Evolutionary conservation across 345 rosid genomes (phyloP).

Genomic region (Diplotaxis tenuifolia): DNA sequence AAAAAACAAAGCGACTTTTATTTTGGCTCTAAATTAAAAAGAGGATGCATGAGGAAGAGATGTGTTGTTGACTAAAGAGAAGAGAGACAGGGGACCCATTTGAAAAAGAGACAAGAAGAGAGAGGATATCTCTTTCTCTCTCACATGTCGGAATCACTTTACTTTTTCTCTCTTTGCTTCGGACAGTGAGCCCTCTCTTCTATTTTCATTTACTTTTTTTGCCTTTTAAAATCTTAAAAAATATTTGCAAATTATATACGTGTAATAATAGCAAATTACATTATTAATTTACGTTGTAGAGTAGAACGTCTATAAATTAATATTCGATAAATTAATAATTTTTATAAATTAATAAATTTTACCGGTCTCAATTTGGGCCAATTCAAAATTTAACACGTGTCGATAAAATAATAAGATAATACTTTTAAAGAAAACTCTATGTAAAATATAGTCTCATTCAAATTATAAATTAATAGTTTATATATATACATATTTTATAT

Average conservation of each 20-base stretch:
- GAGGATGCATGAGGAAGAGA: background rate
- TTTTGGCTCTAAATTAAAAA: background rate
- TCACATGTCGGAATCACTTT: constrained; percentile 41
- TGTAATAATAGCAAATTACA: background rate
- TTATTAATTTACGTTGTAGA: no score
- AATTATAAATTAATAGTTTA: no score
- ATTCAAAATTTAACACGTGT: no score
- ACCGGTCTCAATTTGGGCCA: no score
- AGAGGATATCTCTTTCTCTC: constrained; percentile 21
- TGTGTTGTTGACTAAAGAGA: background rate
- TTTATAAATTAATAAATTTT: no score
- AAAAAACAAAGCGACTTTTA: background rate
- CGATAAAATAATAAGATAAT: no score
- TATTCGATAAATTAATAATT: no score
- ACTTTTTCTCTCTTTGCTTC: constrained; percentile 41
- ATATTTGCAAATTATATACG: background rate
- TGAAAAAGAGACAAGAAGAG: constrained; percentile 11
- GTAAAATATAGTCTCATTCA: no score
- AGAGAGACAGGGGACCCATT: constrained; percentile 13
- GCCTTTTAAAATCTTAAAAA: constrained; percentile 2
- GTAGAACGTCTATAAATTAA: no score
- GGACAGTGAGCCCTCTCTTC: constrained; percentile 42
- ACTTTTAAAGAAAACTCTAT: no score
- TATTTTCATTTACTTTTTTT: background rate
- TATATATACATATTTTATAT: no score